Base-by-base conservation (phyloP, 495 filamentous ascomycete genomes). In the Neurospora cerealis region DNA sequence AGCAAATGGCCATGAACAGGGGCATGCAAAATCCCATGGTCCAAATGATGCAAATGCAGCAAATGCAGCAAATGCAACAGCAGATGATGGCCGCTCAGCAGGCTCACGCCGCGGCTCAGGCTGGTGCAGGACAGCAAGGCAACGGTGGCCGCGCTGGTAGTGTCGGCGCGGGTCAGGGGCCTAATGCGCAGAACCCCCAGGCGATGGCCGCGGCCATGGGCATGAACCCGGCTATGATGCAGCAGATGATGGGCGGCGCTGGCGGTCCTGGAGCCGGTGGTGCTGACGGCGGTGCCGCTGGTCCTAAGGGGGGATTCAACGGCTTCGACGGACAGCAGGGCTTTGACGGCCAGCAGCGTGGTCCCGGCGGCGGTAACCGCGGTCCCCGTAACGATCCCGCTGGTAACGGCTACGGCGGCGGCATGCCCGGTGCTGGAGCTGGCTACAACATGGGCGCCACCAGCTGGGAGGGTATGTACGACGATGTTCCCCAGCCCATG, bases 381-480 rank as follows among this genome's bases (percentile, higher is more conserved):
- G 79, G 83, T 32, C 76, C 82, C 38, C 82, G 79, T 6, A 77
- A 70, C 60, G 79, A 81, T 32, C 13, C 54, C 54, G 11, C 24
- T 32, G 54, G 11, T 69, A 79, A 78, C 73, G 78, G 75, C 46
- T 80, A 80, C 41, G 77, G 79, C 37, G 78, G 78, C 38, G 83
- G 79, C 24, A 78, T 77, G 72, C 77, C 80, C 66, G 73, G 80
- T 70, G 71, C 75, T 71, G 73, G 79, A 40, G 76, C 69, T 1
- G 73, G 72, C 28, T 75, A 76, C 73, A 77, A 77, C 69, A 74
- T 73, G 69, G 77, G 76, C 83, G 88, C 92, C 34, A 95, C 93
- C 32, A 93, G 91, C 32, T 98, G 96, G 95, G 96, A 99, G 81
- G 96, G 96, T 72, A 99, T 99, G 96, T 99, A 99, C 81, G 96